Evolutionary conservation across 805 yeast species (phyloP), one percentile per base, ranked within the genome.

Genomic region (Limtongia smithiae): DNA sequence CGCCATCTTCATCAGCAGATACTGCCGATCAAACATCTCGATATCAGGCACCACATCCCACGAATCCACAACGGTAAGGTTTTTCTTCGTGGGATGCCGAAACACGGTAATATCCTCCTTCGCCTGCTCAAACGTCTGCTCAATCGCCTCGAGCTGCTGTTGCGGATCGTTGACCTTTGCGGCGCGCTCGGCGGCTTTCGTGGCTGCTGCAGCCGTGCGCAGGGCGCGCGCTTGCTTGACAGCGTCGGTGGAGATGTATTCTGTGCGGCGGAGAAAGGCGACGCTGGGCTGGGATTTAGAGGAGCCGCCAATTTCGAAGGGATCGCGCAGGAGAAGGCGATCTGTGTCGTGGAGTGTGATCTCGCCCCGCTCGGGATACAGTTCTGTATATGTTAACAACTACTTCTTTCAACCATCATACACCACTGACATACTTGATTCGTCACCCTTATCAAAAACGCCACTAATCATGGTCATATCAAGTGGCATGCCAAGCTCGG

Each of bases 201-300:
- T 57, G 14, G 60, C 61, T 17, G 48, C 60, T 52, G 55, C 20
- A 9, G 14, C 20, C 9, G 28, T 9, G 28, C 9, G 28, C 9
- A 9, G 6, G 9, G 25, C 41, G 37, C 52, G 51, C 6, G 60
- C 54, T 27, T 55, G 58, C 25, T 64, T 62, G 46, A 68, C 63
- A 46, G 75, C 75, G 44, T 79, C 82, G 32, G 85, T 80, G 9
- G 95, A 78, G 51, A 88, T 84, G 65, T 91, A 91, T 65, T 93
- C 97, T 0, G 98, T 91, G 71, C 97, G 81, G 71, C 97, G 82
- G 65, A 91, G 75, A 69, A 91, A 90, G n/a, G 86, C 76, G 12
- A 85, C 85, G 5, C 67, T 63, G 0, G 68, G 68, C 36, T 61
- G 62, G 17, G 64, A 51, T 32, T 60, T 62, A 12, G 58, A 38